Base-by-base conservation (phyloP, 805 yeast genomes). In the Tetrapisispora nanseiensis region DNA sequence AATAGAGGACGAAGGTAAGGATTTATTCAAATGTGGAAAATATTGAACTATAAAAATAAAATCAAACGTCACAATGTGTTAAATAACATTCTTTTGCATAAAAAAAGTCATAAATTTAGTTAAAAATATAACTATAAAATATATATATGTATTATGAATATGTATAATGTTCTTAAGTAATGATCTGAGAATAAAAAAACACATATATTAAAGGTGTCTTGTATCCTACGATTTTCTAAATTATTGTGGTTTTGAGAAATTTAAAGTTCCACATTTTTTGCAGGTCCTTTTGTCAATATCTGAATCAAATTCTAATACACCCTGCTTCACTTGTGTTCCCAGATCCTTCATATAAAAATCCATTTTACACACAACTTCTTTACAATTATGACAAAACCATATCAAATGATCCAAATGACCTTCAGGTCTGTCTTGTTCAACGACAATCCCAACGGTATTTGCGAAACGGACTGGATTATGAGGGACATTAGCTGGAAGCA, bases 391-490 rank as follows among this genome's bases (percentile, higher is more conserved):
- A 54, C 97, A 89, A 57, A 89, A 89, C 96, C 96, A 89, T 52
- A 96, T 71, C 53, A 87, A 67, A 48, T 75, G 74, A 59, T 89
- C 97, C 45, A 74, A 69, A 19, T 72, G 66, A 1, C 75, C 85
- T 39, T 66, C 67, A 0, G 95, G 95, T 51, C 97, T 71, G 57
- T 86, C 95, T 62, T 89, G 96, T 56, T 89, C 97, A 15, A 89
- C 82, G 2, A 89, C 97, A 33, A 89, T 67, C 0, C 97, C 97
- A 15, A 89, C 79, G 0, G 96, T 86, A 52, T 89, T 68, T 3
- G 82, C 82, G 59, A 76, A 89, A 53, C 97, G 69, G 7, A 84
- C 90, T 0, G 97, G 97, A 51, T 80, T 83, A 61, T 89, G 97
- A 1, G 97, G 97, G 2, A 75, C 74, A 56, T 84, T 84, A 0